Percentiles rank a stretch among this genome's conserved stretches.
Conservation (phyloP, 345 rosid genomes). For the Citropsis articulata region DNA sequence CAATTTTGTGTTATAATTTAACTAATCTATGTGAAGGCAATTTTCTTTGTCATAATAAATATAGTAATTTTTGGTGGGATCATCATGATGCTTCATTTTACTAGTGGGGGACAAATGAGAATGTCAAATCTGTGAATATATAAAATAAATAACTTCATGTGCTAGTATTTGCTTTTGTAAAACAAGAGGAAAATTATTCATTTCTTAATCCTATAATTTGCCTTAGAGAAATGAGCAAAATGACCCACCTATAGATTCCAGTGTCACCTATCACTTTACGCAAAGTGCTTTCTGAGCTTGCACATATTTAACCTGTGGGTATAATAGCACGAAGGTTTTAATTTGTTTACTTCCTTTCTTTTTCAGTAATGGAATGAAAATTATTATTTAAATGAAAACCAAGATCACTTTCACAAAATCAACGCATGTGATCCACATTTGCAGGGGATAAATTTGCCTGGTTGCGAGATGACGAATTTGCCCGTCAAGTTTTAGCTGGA, state of each 20-base stretch:
- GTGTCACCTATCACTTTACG: not conserved
- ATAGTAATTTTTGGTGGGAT: not conserved
- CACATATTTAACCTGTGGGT: slow-evolving; percentile 14
- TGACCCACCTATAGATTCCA: not conserved
- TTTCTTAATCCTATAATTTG: not conserved
- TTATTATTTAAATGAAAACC: not conserved
- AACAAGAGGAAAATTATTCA: not conserved
- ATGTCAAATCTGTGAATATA: not conserved
- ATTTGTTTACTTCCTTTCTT: not conserved
- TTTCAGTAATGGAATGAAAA: not conserved
- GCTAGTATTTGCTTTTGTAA: not conserved
- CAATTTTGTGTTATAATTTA: not conserved
- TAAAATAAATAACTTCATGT: not conserved
- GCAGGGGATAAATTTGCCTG: slow-evolving; percentile 97
- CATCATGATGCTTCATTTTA: not conserved
- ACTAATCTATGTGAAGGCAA: not conserved
- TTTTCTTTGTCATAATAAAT: not conserved
- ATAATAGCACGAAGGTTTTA: not conserved
- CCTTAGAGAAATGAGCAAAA: not conserved
- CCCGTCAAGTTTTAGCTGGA: slow-evolving; percentile 84
- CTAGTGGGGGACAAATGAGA: not conserved
- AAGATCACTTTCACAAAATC: not conserved
- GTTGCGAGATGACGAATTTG: slow-evolving; percentile 97
- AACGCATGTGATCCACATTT: slow-evolving; percentile 16
- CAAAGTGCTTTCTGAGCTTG: not conserved